A percentile compares a stretch with the other conserved stretches of the same genome.
Evolutionary conservation across 2,329 filamentous ascomycete species (phyloP).

Genomic region (Phoma herbarum): DNA sequence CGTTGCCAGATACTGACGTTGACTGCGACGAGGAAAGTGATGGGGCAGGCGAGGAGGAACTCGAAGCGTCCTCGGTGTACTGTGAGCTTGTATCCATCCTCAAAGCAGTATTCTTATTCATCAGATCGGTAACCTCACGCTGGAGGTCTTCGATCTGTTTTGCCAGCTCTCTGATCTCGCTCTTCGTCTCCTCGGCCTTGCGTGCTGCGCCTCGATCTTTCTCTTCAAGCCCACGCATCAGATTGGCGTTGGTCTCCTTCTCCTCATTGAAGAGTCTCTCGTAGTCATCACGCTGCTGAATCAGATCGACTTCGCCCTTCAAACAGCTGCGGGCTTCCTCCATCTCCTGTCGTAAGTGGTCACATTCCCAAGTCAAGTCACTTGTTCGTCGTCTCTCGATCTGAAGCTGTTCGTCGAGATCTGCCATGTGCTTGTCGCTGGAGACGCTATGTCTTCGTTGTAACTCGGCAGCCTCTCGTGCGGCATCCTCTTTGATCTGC

Average conservation of each 20-base stretch:
- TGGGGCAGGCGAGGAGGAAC: not conserved
- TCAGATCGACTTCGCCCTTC: not conserved
- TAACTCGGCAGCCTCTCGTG: not conserved
- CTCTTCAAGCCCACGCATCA: not conserved
- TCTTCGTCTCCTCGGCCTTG: not conserved
- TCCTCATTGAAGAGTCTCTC: not conserved
- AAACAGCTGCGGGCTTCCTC: not conserved
- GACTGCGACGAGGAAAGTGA: constrained; percentile 14
- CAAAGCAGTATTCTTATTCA: not conserved
- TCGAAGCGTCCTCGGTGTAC: too few species aligned
- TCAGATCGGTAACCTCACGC: not conserved
- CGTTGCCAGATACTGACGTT: not conserved
- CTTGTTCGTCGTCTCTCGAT: not conserved
- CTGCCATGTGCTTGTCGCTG: not conserved
- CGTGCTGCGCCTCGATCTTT: not conserved
- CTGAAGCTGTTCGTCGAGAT: not conserved
- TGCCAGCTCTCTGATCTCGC: not conserved
- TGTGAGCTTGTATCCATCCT: too few species aligned
- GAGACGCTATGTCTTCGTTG: not conserved
- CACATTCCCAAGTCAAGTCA: not conserved
- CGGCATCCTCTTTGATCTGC: not conserved
- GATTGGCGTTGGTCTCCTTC: not conserved
- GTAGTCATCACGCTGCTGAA: constrained; percentile 3
- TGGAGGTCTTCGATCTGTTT: not conserved
- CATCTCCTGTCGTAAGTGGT: not conserved